phyloP scores from a whole-genome alignment of 2,329 filamentous ascomycete genomes.

The Acarospora socialis region DNA sequence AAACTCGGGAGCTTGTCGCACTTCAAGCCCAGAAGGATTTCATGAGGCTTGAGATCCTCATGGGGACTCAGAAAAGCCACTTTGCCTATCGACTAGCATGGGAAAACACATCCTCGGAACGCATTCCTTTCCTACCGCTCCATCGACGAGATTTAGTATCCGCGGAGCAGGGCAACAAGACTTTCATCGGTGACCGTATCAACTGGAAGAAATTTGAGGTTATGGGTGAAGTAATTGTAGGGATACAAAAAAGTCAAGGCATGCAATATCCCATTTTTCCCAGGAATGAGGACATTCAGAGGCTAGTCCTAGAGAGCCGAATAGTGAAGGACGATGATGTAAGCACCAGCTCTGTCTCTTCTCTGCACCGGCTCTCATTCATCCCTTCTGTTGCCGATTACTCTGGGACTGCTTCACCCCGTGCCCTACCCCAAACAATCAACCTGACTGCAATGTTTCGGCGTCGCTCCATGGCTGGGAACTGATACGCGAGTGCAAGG shows the following conservation, averaged over 20 bases:
- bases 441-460: too few relatives aligned
- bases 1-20: conserved; percentile 65
- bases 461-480: too few relatives aligned
- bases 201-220: conserved; percentile 99
- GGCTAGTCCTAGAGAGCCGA: conserved; percentile 66
- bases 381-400: not conserved
- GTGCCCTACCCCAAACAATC: conserved; percentile 3
- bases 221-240: conserved; percentile 78
- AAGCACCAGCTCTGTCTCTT: conserved; percentile 23
- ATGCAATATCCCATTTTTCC: conserved; percentile 61
- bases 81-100: conserved; percentile 93
- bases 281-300: conserved; percentile 54
- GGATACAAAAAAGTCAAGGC: conserved; percentile 83
- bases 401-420: conserved; percentile 6
- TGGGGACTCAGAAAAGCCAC: conserved; percentile 84
- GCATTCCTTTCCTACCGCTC: conserved; percentile 86
- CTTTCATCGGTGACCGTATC: conserved; percentile 65
- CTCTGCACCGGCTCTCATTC: not conserved
- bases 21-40: conserved; percentile 66
- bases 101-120: conserved; percentile 82
- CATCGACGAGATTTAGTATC: conserved; percentile 81
- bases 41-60: conserved; percentile 74
- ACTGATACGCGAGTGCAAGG: conserved; percentile 25
- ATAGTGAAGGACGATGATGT: conserved; percentile 71
- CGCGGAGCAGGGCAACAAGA: conserved; percentile 82